A percentile compares a stretch with the other conserved stretches of the same genome.
phyloP scores from a whole-genome alignment of 805 yeast species.

The Ogataea angusta region DNA sequence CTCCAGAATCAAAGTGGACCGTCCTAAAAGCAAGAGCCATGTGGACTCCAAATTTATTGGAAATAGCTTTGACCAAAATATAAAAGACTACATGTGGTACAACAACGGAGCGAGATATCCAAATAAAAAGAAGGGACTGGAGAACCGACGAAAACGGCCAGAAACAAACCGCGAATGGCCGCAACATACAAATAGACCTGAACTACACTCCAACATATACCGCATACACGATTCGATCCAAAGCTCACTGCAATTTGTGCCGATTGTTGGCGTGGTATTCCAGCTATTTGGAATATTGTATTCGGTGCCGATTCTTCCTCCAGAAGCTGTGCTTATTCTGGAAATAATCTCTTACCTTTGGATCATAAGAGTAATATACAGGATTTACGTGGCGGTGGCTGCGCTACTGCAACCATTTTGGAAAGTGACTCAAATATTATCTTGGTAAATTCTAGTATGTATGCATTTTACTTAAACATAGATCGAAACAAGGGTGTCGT shows the following conservation, averaged over 20 bases:
- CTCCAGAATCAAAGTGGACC: constrained; percentile 1
- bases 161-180: not conserved
- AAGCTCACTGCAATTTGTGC: constrained; percentile 11
- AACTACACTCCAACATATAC: constrained; percentile 5
- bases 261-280: constrained; percentile 14
- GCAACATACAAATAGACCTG: not conserved
- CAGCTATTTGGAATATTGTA: constrained; percentile 14
- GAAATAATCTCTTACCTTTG: constrained; percentile 10
- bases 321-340: constrained; percentile 10
- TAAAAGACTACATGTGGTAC: constrained; percentile 21
- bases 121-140: constrained; percentile 13
- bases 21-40: not conserved
- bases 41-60: constrained; percentile 6
- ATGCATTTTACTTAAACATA: constrained; percentile 6
- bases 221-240: constrained; percentile 17
- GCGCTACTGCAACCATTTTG: constrained; percentile 2
- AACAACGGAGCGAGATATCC: constrained; percentile 21
- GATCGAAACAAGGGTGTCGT: constrained; percentile 3
- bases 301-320: constrained; percentile 4
- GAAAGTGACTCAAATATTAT: constrained; percentile 2
- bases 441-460: constrained; percentile 4
- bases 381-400: constrained; percentile 4
- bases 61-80: constrained; percentile 8
- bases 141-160: constrained; percentile 4
- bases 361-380: constrained; percentile 8